Evolutionary conservation across 2,329 filamentous ascomycete species (phyloP).

Genomic region (Stachybotrys echinatus): DNA sequence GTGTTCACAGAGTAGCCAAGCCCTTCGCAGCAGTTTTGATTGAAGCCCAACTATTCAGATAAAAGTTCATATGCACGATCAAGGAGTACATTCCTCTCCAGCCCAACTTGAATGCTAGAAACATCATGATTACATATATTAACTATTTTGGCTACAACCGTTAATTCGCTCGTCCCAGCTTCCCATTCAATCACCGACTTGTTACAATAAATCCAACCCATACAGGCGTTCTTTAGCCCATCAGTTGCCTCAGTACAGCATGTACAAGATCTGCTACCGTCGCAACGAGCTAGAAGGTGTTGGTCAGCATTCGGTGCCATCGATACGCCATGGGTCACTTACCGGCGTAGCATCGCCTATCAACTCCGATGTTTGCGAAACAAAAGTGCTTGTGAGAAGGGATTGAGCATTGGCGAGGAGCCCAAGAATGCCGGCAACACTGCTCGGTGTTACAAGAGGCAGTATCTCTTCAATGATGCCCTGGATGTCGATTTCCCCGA

Average conservation of each 20-base stretch:
- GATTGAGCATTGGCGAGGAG: conserved; percentile 32
- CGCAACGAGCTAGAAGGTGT: conserved; percentile 19
- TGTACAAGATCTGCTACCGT: conserved; percentile 25
- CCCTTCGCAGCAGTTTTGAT: no score
- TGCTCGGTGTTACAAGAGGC: conserved; percentile 34
- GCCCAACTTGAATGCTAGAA: no score
- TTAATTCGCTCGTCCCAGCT: no score
- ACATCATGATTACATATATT: no score
- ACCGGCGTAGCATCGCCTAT: conserved; percentile 37
- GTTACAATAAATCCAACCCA: no score
- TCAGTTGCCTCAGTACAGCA: conserved; percentile 22
- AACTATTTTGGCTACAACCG: no score
- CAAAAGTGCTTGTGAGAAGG: conserved; percentile 31
- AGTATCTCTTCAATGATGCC: conserved; percentile 27
- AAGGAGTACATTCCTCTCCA: no score
- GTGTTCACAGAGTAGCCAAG: no score
- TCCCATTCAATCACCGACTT: no score
- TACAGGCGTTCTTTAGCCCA: conserved; percentile 15
- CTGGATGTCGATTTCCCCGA: conserved; percentile 32
- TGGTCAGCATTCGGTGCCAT: background rate
- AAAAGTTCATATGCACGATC: no score
- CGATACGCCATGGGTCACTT: conserved; percentile 11
- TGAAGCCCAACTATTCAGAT: no score
- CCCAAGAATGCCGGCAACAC: conserved; percentile 27
- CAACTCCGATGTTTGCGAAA: conserved; percentile 35